Evolutionary conservation across 192 early-diverging fungal genomes (phyloP).

Genomic region (Podila clonocystis): DNA sequence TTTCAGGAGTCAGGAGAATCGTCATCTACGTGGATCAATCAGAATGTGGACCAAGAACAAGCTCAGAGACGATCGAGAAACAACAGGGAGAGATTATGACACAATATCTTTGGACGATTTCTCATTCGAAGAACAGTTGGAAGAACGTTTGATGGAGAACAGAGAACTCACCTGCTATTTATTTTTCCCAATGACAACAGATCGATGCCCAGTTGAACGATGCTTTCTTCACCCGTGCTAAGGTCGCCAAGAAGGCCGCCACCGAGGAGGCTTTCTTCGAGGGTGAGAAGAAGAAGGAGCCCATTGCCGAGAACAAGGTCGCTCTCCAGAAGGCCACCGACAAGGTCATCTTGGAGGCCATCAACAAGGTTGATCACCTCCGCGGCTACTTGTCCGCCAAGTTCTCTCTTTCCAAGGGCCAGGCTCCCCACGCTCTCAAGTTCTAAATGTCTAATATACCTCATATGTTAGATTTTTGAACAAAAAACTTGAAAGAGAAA

Average conservation of each 20-base stretch:
- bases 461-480: background rate
- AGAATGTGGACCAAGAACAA: too few relatives aligned
- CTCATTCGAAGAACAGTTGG: background rate
- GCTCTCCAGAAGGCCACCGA: conserved; percentile 94
- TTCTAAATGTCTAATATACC: conserved; percentile 76
- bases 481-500: conserved; percentile 1
- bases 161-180: background rate
- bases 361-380: conserved; percentile 88
- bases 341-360: conserved; percentile 79
- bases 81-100: background rate
- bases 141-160: background rate
- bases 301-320: conserved; percentile 78
- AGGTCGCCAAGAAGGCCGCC: conserved; percentile 76
- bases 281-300: conserved; percentile 79
- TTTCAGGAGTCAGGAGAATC: background rate
- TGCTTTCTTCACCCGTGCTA: conserved; percentile 90
- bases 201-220: conserved; percentile 90
- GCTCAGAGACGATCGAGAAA: background rate
- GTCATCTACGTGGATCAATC: background rate
- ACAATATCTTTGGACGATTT: too few relatives aligned
- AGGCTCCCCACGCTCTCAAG: conserved; percentile 95
- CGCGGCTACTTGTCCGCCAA: conserved; percentile 87
- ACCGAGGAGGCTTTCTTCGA: conserved; percentile 94
- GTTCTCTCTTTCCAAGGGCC: conserved; percentile 96
- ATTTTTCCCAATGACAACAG: conserved; percentile 8